phyloP scores from a whole-genome alignment of 805 yeast genomes.

The Vanderwaltozyma verrucispora region DNA sequence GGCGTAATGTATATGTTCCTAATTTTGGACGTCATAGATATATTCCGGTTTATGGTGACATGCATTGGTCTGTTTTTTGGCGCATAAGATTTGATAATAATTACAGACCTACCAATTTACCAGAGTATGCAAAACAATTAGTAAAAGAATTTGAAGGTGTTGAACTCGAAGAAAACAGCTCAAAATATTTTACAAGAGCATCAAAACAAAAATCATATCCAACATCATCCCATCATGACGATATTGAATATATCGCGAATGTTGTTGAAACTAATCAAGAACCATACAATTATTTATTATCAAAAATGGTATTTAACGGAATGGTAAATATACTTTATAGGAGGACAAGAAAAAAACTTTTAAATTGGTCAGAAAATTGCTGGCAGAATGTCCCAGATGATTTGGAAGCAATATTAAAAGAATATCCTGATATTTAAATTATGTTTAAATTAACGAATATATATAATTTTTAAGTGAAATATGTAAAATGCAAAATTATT shows the following conservation, averaged over 20 bases:
- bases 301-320: slow-evolving; percentile 1
- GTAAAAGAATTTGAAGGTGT: slow-evolving; percentile 13
- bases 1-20: slow-evolving; percentile 43
- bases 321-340: slow-evolving; percentile 6
- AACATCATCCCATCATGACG: not conserved
- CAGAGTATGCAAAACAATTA: slow-evolving; percentile 25
- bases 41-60: slow-evolving; percentile 36
- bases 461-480: too few relatives aligned
- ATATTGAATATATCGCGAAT: not conserved
- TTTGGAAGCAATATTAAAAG: slow-evolving; percentile 9
- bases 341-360: slow-evolving; percentile 10
- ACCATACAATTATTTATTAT: not conserved
- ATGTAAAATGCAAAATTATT: too few relatives aligned
- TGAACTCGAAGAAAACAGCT: slow-evolving; percentile 1
- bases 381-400: slow-evolving; percentile 33
- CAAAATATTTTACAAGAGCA: not conserved
- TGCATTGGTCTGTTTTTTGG: slow-evolving; percentile 62
- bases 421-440: slow-evolving; percentile 10
- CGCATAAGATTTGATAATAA: slow-evolving; percentile 37
- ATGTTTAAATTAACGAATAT: too few relatives aligned
- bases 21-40: slow-evolving; percentile 45
- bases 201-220: not conserved
- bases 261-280: not conserved
- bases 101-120: slow-evolving; percentile 38
- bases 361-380: slow-evolving; percentile 20